These are phyloP conservation scores for Erysimum cheiranthoides DNA, from an alignment of 345 rosid genomes.

Conservation along the genomic window DNA sequence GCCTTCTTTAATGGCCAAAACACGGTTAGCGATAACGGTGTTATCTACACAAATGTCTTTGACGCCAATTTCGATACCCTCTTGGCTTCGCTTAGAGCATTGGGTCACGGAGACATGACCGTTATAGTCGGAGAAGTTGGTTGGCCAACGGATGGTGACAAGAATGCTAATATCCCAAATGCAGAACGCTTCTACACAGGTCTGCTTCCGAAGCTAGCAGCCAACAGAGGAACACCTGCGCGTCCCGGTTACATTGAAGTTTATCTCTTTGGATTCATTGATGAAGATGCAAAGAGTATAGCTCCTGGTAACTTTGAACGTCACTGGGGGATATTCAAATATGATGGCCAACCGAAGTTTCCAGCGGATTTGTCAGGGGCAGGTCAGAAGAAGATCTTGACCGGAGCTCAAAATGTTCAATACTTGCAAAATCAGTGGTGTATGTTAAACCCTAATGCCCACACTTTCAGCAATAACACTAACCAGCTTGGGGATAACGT, in stretches of 20 bases:
- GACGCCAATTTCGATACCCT: conserved; percentile 92
- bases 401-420: conserved; percentile 61
- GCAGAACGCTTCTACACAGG: conserved; percentile 81
- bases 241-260: conserved; percentile 66
- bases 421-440: conserved; percentile 82
- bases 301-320: conserved; percentile 94
- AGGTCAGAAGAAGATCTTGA: conserved; percentile 61
- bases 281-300: conserved; percentile 85
- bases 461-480: conserved; percentile 56
- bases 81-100: conserved; percentile 65
- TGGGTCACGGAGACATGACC: conserved; percentile 64
- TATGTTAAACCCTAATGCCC: conserved; percentile 65
- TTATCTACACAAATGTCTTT: conserved; percentile 77
- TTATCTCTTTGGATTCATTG: conserved; percentile 78
- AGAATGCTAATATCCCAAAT: conserved; percentile 63
- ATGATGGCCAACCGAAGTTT: conserved; percentile 87
- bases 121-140: conserved; percentile 86
- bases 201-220: conserved; percentile 62
- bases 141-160: conserved; percentile 97
- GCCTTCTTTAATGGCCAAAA: conserved; percentile 81
- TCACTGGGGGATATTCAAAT: conserved; percentile 87
- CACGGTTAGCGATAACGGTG: conserved; percentile 59
- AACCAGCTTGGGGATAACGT: conserved; percentile 65
- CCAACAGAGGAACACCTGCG: conserved; percentile 71
- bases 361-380: conserved; percentile 66